A percentile compares a stretch with the other conserved stretches of the same genome.
These are phyloP conservation scores for Cyclostephanos invisitatus DNA, from an alignment of 108 stramenopile genomes.

Conservation along the genomic window DNA sequence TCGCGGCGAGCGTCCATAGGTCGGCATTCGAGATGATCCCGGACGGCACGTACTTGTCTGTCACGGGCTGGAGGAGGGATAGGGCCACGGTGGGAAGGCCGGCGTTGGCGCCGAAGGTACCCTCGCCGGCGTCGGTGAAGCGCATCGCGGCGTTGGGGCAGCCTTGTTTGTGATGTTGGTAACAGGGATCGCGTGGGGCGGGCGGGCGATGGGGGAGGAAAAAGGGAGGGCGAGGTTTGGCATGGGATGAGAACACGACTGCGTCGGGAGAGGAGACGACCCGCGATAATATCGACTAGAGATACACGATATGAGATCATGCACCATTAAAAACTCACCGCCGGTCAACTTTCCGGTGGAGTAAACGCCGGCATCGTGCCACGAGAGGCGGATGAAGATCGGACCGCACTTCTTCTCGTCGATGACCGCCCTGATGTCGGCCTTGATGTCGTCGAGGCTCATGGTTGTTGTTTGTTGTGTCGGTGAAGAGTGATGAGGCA, in stretches of 20 bases:
- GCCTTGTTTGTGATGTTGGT: too few relatives aligned
- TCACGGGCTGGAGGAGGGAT: conserved; percentile 47
- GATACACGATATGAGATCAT: too few relatives aligned
- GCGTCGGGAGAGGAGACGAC: too few relatives aligned
- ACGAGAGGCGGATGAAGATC: conserved; percentile 54
- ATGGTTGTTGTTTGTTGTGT: too few relatives aligned
- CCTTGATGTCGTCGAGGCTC: conserved; percentile 44
- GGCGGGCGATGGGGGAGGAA: background rate
- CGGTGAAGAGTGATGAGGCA: too few relatives aligned
- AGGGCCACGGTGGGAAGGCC: conserved; percentile 54
- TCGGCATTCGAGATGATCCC: conserved; percentile 59
- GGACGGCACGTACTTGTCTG: conserved; percentile 61
- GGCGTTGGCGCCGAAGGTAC: conserved; percentile 58
- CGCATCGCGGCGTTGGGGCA: conserved; percentile 59
- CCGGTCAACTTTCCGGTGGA: conserved; percentile 43
- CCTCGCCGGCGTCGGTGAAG: conserved; percentile 56
- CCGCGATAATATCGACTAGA: too few relatives aligned
- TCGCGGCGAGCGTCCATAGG: conserved; percentile 77
- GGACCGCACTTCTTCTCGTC: conserved; percentile 56
- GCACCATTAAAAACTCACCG: too few relatives aligned
- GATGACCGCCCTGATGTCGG: conserved; percentile 51
- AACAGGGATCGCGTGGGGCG: too few relatives aligned
- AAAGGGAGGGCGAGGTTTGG: too few relatives aligned
- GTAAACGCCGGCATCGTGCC: conserved; percentile 66
- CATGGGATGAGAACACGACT: too few relatives aligned